Evolutionary conservation across 805 yeast genomes (phyloP), one percentile per base, ranked within the genome.

Genomic region (Zygotorulaspora florentina): DNA sequence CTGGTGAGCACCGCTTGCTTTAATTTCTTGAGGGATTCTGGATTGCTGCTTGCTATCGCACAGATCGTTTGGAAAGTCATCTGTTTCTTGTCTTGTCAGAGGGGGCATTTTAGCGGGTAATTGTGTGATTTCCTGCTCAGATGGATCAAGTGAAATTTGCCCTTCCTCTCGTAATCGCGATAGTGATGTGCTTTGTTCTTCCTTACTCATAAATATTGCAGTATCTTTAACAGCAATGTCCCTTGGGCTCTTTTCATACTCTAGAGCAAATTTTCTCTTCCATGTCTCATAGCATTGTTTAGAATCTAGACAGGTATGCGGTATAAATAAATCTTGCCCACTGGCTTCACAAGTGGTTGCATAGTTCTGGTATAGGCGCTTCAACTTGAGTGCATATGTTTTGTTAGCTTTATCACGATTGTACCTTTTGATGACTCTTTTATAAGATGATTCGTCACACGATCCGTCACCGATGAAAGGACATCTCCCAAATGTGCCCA

Each of bases 391-490:
- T 9, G 68, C 69, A 47, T 59, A 63, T 33, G 51, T 48, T 43
- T 60, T 61, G 42, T 62, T 65, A 10, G 52, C 33, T 31, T 57
- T 55, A 42, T 66, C 70, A 26, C 66, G 61, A 20, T 49, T 54
- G 33, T 55, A 65, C 26, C 70, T 56, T 44, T 64, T 65, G 7
- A 58, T 31, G 1, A 63, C 58, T 42, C 68, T 46, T 39, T 55
- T 61, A 27, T 56, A 53, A 3, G 62, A 54, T 2, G 42, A 42
- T 46, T 64, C 67, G 37, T 60, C 64, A 36, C 61, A 58, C 10
- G 50, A 40, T 11, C 62, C 63, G 45, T 86, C 91, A 40, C 76
- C 76, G n/a, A 84, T 73, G 67, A 91, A 91, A 3, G 96, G 87
- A 50, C 96, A 81, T 56, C 85, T 77, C 6, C 96, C 96, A 56